A percentile compares a stretch with the other conserved stretches of the same genome.
Conservation (phyloP, 371 early-diverging fungal genomes). For the Apophysomyces variabilis region DNA sequence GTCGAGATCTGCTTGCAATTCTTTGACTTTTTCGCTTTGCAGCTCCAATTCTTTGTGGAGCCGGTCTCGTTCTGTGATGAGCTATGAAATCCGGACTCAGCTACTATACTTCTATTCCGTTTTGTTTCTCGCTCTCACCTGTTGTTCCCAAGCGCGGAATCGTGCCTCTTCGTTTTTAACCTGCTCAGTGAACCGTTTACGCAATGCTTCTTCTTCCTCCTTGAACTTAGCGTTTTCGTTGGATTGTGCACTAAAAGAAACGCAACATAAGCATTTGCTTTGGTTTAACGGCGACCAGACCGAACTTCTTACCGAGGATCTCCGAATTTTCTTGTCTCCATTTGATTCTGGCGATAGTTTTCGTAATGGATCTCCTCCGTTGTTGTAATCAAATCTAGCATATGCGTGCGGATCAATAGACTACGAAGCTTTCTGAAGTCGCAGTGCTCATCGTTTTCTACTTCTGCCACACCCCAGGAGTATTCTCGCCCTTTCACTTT, state of each 20-base stretch:
- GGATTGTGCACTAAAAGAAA: constrained; percentile 40
- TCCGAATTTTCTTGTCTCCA: constrained; percentile 82
- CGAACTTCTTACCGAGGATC: constrained; percentile 64
- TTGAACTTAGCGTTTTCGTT: constrained; percentile 91
- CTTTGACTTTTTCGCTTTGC: constrained; percentile 88
- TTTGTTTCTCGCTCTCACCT: constrained; percentile 43
- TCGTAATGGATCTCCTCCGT: constrained; percentile 93
- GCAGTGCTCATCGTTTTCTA: constrained; percentile 87
- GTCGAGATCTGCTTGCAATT: constrained; percentile 85
- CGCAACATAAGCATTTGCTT: too few relatives aligned
- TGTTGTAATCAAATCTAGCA: constrained; percentile 86
- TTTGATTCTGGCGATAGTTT: constrained; percentile 78
- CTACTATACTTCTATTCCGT: neutral
- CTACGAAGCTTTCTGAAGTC: constrained; percentile 93
- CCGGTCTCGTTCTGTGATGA: constrained; percentile 94
- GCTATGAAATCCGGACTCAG: constrained; percentile 36
- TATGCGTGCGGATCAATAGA: constrained; percentile 89
- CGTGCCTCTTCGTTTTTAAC: constrained; percentile 91
- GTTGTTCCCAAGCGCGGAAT: constrained; percentile 97
- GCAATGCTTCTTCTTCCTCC: constrained; percentile 93
- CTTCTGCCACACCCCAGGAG: constrained; percentile 92
- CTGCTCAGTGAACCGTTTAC: constrained; percentile 93
- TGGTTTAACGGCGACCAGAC: neutral
- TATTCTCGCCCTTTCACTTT: constrained; percentile 86
- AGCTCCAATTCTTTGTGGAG: constrained; percentile 95